Evolutionary conservation across 1,284 basidiomycete genomes (phyloP).

Genomic region (Sanghuangporus weigelae): DNA sequence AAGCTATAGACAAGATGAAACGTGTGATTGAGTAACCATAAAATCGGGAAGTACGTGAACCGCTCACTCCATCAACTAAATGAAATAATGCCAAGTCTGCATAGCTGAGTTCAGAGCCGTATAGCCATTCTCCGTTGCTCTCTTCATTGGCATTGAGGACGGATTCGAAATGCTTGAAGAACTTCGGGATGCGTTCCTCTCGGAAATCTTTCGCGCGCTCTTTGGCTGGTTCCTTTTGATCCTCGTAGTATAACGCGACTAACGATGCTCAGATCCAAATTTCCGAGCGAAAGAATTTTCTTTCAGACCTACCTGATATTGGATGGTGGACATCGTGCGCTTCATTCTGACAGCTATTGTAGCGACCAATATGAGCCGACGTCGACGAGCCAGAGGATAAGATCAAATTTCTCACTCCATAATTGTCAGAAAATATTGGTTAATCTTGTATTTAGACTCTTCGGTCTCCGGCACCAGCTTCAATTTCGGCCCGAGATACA

Average conservation of each 20-base stretch:
- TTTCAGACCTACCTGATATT: slow-evolving; percentile 6
- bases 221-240: slow-evolving; percentile 13
- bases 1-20: slow-evolving; percentile 24
- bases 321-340: slow-evolving; percentile 17
- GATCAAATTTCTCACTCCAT: slow-evolving; percentile 22
- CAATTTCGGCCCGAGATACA: slow-evolving; percentile 37
- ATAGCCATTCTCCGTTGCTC: slow-evolving; percentile 29
- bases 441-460: slow-evolving; percentile 22
- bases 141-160: slow-evolving; percentile 31
- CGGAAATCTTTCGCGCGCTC: slow-evolving; percentile 30
- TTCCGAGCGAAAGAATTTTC: neutral
- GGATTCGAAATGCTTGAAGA: slow-evolving; percentile 36
- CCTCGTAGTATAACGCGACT: slow-evolving; percentile 14
- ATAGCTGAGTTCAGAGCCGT: slow-evolving; percentile 35
- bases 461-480: slow-evolving; percentile 30
- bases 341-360: slow-evolving; percentile 10
- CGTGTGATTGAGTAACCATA: neutral
- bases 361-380: neutral
- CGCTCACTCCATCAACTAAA: slow-evolving; percentile 26
- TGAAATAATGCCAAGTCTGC: slow-evolving; percentile 48
- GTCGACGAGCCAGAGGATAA: neutral
- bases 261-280: neutral
- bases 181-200: slow-evolving; percentile 41
- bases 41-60: slow-evolving; percentile 9
- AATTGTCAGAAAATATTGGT: slow-evolving; percentile 32